These are phyloP conservation scores for Blastobotrys ciferrii DNA, from an alignment of 1,139 yeast genomes.

Conservation along the genomic window DNA sequence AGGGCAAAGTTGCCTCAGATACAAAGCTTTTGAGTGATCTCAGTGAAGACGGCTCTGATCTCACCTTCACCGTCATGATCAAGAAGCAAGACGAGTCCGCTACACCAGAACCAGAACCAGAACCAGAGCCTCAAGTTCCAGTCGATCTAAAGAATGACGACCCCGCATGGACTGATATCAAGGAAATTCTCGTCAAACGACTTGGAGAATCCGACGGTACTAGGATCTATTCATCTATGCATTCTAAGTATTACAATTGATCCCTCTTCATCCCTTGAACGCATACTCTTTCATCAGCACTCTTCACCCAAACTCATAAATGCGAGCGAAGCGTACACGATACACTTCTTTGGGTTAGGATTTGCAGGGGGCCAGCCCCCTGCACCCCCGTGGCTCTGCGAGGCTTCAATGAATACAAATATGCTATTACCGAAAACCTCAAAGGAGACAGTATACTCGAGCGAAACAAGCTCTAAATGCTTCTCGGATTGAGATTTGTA, in stretches of 20 bases:
- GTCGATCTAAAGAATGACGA: slow-evolving; percentile 7
- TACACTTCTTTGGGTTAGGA: too few species aligned
- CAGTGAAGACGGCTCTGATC: slow-evolving; percentile 20
- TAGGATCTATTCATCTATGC: background rate
- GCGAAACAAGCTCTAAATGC: too few species aligned
- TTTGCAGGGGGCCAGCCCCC: too few species aligned
- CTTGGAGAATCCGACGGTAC: slow-evolving; percentile 12
- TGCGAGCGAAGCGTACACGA: too few species aligned
- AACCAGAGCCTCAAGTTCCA: slow-evolving; percentile 16
- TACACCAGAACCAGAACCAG: slow-evolving; percentile 20
- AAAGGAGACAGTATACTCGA: too few species aligned
- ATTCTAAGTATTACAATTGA: background rate
- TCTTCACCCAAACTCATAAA: too few species aligned
- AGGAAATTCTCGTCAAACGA: slow-evolving; percentile 19
- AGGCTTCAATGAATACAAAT: too few species aligned
- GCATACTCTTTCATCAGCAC: too few species aligned
- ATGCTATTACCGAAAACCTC: too few species aligned
- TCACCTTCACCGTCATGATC: slow-evolving; percentile 28
- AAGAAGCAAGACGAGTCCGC: slow-evolving; percentile 8
- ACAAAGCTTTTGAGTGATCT: slow-evolving; percentile 21
- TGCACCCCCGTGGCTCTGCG: too few species aligned
- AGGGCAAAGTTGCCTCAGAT: slow-evolving; percentile 34
- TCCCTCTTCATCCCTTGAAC: too few species aligned
- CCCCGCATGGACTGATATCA: slow-evolving; percentile 24
- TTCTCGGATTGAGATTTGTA: too few species aligned